Conservation (phyloP, 257 asterid species). For the Cinchona pubescens region DNA sequence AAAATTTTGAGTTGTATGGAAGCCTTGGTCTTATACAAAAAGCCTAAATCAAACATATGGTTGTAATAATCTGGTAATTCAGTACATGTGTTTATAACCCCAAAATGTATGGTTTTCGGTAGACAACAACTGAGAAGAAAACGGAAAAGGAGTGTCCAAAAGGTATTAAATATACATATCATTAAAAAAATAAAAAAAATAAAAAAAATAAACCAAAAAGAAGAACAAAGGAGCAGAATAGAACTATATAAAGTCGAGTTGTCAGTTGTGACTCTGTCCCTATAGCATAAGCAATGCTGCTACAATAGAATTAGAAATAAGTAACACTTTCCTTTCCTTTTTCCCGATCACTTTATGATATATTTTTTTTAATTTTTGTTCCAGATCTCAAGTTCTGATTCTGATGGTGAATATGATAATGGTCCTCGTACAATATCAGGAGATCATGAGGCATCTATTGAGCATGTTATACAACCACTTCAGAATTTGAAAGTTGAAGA, state of each 20-base stretch:
- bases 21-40: no score
- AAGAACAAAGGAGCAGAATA: background rate
- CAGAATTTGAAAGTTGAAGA: conserved; percentile 51
- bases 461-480: conserved; percentile 56
- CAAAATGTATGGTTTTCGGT: no score
- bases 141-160: no score
- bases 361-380: conserved; percentile 6
- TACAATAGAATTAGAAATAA: background rate
- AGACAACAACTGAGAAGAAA: no score
- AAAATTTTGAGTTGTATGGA: no score
- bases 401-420: conserved; percentile 51
- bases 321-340: background rate
- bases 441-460: conserved; percentile 41
- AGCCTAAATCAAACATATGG: no score
- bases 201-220: no score
- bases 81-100: no score
- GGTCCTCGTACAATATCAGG: conserved; percentile 20
- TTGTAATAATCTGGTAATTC: no score
- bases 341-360: background rate
- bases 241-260: background rate
- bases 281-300: background rate
- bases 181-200: no score
- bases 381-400: conserved; percentile 65
- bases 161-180: no score
- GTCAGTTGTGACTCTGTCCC: background rate